These are phyloP conservation scores for Rhexocercosporidium sp. DNA, from an alignment of 2,329 filamentous ascomycete species.

Conservation along the genomic window DNA sequence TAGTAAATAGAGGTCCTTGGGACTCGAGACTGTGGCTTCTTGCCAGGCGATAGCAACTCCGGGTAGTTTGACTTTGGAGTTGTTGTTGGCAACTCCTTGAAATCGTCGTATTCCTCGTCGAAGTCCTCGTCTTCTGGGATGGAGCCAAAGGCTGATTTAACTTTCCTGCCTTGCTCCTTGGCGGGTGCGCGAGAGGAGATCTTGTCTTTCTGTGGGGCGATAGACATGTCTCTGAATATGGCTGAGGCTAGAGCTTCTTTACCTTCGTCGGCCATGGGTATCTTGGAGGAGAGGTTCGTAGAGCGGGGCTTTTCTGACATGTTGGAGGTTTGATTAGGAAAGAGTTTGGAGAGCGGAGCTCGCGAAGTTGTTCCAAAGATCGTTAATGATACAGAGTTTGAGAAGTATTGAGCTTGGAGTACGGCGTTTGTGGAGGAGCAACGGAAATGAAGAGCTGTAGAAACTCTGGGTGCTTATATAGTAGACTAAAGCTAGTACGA, in stretches of 20 bases:
- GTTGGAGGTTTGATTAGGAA: not conserved
- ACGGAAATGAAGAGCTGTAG: no score
- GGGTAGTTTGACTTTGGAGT: not conserved
- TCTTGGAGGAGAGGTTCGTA: not conserved
- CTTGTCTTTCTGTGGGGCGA: not conserved
- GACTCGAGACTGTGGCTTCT: not conserved
- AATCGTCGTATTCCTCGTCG: not conserved
- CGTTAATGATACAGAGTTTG: no score
- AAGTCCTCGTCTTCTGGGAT: not conserved
- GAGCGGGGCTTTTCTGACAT: constrained; percentile 1
- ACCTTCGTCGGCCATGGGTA: not conserved
- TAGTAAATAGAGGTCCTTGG: not conserved
- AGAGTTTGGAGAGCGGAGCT: no score
- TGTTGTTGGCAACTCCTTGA: not conserved
- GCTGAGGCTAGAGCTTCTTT: not conserved
- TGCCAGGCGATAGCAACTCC: not conserved
- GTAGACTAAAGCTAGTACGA: no score
- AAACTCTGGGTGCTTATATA: no score
- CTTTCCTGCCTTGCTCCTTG: not conserved
- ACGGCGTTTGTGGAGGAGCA: no score
- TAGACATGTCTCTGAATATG: not conserved
- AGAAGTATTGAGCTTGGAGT: no score
- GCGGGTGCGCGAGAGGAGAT: not conserved
- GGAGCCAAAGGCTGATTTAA: not conserved
- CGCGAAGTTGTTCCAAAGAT: no score